These are phyloP conservation scores for Fimicolochytrium jonesii DNA, from an alignment of 192 early-diverging fungal genomes.

Conservation along the genomic window DNA sequence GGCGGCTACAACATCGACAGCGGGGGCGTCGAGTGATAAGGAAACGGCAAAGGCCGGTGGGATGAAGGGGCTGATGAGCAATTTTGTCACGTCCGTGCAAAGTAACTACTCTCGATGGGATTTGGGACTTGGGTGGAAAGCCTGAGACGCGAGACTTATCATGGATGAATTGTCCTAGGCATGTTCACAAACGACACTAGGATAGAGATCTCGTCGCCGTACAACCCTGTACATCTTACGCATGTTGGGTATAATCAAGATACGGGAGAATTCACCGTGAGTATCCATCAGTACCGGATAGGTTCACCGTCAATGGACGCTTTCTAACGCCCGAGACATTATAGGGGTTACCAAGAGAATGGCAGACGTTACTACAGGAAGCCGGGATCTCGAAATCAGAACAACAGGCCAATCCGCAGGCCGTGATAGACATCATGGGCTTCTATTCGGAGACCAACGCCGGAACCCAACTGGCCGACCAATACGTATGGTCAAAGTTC, in stretches of 20 bases:
- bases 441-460: constrained; percentile 38
- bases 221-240: constrained; percentile 94
- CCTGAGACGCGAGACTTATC: no score
- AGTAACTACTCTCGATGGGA: constrained; percentile 4
- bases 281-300: no score
- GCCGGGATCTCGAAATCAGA: constrained; percentile 93
- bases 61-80: constrained; percentile 33
- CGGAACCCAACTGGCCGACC: constrained; percentile 13
- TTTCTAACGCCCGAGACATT: no score
- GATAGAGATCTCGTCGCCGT: constrained; percentile 82
- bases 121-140: no score
- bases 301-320: no score
- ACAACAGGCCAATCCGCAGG: constrained; percentile 88
- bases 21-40: background rate
- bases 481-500: constrained; percentile 33
- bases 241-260: constrained; percentile 97
- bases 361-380: constrained; percentile 86
- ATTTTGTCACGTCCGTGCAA: constrained; percentile 30
- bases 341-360: constrained; percentile 90
- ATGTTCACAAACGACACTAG: constrained; percentile 21
- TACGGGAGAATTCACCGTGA: constrained; percentile 75
- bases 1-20: constrained; percentile 7
- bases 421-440: constrained; percentile 49
- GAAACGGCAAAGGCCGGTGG: constrained; percentile 6
- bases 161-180: constrained; percentile 2